Conservation (phyloP, 768 basidiomycete genomes). For the Leccinellum albellum region DNA sequence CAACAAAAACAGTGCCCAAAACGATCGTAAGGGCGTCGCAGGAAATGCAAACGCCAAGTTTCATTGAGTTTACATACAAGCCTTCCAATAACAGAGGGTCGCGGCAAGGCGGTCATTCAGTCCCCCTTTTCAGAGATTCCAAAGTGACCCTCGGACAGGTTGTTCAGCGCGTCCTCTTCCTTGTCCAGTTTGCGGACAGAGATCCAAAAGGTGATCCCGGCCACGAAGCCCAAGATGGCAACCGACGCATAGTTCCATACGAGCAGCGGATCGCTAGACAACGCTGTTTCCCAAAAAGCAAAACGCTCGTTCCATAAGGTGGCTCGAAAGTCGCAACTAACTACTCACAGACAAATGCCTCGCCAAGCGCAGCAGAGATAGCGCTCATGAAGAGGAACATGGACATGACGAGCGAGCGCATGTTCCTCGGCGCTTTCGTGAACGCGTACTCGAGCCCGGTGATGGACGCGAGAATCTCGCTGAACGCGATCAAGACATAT, state of each 20-base stretch:
- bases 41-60: background rate
- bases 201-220: conserved; percentile 54
- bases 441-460: conserved; percentile 87
- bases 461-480: conserved; percentile 77
- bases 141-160: conserved; percentile 40
- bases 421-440: conserved; percentile 85
- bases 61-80: background rate
- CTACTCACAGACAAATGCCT: conserved; percentile 64
- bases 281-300: conserved; percentile 32
- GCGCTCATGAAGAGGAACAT: conserved; percentile 60
- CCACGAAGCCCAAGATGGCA: conserved; percentile 49
- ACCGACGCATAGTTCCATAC: conserved; percentile 72
- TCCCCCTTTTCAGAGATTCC: conserved; percentile 4
- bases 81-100: background rate
- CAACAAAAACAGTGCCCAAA: background rate
- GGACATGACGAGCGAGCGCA: conserved; percentile 83
- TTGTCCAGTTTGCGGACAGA: conserved; percentile 54
- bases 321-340: background rate
- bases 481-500: conserved; percentile 62
- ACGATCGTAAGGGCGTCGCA: background rate
- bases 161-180: conserved; percentile 62
- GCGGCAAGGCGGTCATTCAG: background rate
- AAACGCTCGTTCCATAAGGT: conserved; percentile 3
- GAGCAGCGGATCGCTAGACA: conserved; percentile 67
- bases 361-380: conserved; percentile 57